phyloP scores from a whole-genome alignment of 208 protist genomes.

The Novymonas esmeraldas region DNA sequence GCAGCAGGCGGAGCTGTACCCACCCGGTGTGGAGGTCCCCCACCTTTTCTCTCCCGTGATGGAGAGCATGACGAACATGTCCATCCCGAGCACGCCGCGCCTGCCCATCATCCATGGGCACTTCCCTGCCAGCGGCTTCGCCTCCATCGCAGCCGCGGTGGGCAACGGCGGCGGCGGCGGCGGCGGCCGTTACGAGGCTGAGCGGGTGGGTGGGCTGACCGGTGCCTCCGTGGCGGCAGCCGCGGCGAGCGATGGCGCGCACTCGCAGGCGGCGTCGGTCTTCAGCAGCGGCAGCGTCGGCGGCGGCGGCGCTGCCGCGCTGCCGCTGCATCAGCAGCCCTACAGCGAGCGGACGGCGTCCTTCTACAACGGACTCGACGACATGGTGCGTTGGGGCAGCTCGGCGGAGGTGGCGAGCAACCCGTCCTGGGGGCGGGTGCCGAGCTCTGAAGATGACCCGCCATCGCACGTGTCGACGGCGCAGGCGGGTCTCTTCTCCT shows the following conservation, averaged over 20 bases:
- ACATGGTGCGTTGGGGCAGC: slow-evolving; percentile 1
- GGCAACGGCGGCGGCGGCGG: slow-evolving; percentile 1
- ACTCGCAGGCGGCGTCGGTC: not conserved
- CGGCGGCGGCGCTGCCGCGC: not conserved
- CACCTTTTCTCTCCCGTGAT: slow-evolving; percentile 19
- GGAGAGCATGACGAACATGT: slow-evolving; percentile 8
- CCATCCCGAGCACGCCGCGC: slow-evolving; percentile 8
- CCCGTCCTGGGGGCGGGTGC: not conserved
- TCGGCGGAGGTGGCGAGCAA: slow-evolving; percentile 1
- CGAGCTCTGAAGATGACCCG: not conserved
- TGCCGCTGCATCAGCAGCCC: slow-evolving; percentile 52
- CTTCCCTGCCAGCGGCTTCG: slow-evolving; percentile 2
- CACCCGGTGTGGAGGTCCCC: slow-evolving; percentile 27
- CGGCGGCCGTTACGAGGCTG: not conserved
- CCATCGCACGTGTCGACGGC: not conserved
- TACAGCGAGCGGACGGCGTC: slow-evolving; percentile 39
- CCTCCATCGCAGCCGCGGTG: slow-evolving; percentile 10
- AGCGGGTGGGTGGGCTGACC: not conserved
- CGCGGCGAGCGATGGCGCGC: not conserved
- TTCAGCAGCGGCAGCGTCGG: slow-evolving; percentile 3
- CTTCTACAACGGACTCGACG: slow-evolving; percentile 45
- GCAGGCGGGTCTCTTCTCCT: not conserved
- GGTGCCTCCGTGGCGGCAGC: not conserved
- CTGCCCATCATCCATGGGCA: slow-evolving; percentile 8
- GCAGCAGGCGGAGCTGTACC: slow-evolving; percentile 67